These are phyloP conservation scores for Globisporangium spiculum DNA, from an alignment of 352 stramenopile species.

Conservation along the genomic window DNA sequence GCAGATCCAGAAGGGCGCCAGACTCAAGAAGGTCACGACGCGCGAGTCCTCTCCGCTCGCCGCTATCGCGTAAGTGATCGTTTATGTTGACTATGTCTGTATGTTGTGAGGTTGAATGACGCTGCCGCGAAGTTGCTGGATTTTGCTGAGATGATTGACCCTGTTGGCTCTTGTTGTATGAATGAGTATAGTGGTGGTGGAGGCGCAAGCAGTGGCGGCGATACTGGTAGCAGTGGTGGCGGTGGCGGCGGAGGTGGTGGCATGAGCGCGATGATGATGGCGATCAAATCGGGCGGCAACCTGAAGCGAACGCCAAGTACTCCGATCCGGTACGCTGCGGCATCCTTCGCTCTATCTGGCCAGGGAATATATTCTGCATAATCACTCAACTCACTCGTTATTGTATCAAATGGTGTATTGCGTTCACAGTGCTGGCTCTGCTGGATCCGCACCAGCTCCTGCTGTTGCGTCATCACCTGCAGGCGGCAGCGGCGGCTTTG, in stretches of 20 bases:
- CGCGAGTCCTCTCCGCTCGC: slow-evolving; percentile 64
- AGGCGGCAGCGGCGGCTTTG: slow-evolving; percentile 59
- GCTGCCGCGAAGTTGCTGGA: background rate
- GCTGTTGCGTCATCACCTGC: slow-evolving; percentile 12
- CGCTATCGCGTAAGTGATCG: slow-evolving; percentile 26
- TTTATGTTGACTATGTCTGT: background rate
- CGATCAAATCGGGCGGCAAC: slow-evolving; percentile 68
- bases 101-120: background rate
- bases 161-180: background rate
- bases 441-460: background rate
- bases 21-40: slow-evolving; percentile 78
- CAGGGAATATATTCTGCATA: background rate
- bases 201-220: slow-evolving; percentile 9
- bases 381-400: background rate
- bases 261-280: slow-evolving; percentile 68
- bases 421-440: background rate
- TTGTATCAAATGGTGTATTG: background rate
- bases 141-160: background rate
- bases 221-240: slow-evolving; percentile 11
- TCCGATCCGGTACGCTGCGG: slow-evolving; percentile 20
- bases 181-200: slow-evolving; percentile 12
- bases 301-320: slow-evolving; percentile 49
- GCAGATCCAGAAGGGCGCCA: slow-evolving; percentile 68
- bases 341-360: background rate
- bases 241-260: slow-evolving; percentile 25